phyloP scores from a whole-genome alignment of 257 asterid species.

The Solanum habrochaites region DNA sequence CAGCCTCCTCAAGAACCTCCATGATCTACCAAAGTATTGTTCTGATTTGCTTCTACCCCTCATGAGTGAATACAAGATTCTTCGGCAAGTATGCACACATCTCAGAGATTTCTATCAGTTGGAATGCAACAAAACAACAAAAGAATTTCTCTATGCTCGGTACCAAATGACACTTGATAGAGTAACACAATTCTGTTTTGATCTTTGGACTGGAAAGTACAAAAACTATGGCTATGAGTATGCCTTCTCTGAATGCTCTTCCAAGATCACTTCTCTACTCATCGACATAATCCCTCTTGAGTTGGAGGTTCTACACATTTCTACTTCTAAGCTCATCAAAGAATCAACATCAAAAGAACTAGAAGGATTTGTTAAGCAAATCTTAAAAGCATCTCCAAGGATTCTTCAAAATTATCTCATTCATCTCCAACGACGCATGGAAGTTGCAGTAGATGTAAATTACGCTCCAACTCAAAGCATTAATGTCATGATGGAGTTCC shows the following conservation, averaged over 20 bases:
- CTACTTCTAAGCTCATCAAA: neutral
- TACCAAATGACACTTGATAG: neutral
- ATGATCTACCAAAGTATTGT: neutral
- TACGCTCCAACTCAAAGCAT: no score
- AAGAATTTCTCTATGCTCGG: neutral
- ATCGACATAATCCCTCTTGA: neutral
- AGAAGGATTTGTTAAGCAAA: neutral
- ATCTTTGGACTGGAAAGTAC: neutral
- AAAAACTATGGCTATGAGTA: no score
- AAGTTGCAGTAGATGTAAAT: no score
- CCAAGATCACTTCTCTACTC: neutral
- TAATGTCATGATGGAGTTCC: no score
- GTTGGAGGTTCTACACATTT: neutral
- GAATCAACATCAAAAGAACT: neutral
- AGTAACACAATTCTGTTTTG: neutral
- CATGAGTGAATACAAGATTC: neutral
- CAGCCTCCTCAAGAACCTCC: neutral
- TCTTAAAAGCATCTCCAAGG: no score
- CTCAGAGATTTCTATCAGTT: neutral
- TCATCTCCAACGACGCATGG: no score
- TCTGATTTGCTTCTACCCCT: neutral
- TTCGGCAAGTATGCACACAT: neutral
- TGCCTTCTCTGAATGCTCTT: neutral
- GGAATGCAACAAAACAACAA: neutral
- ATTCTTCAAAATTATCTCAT: no score